A percentile compares a stretch with the other conserved stretches of the same genome.
Conservation (phyloP, 2,329 filamentous ascomycete genomes). For the Ophiostoma quercus region DNA sequence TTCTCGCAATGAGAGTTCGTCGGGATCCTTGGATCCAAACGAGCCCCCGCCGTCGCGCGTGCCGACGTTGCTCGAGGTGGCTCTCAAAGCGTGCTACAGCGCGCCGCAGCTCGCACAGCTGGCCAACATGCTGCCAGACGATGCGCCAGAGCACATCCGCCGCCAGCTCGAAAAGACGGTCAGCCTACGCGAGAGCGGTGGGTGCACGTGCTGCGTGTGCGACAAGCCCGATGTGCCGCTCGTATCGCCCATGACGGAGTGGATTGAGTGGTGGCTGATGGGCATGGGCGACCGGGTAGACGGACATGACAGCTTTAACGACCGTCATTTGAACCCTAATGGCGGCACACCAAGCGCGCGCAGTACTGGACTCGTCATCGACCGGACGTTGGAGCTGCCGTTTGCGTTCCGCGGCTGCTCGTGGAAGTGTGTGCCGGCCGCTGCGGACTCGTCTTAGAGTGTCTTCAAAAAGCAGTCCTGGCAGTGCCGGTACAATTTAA, state of each 20-base stretch:
- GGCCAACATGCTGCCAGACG: slow-evolving; percentile 40
- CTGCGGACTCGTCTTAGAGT: background rate
- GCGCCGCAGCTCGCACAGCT: slow-evolving; percentile 40
- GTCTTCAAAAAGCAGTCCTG: background rate
- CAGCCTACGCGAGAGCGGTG: slow-evolving; percentile 44
- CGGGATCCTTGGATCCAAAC: background rate
- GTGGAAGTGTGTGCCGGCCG: slow-evolving; percentile 42
- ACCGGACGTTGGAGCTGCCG: slow-evolving; percentile 38
- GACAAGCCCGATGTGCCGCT: slow-evolving; percentile 39
- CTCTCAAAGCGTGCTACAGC: slow-evolving; percentile 44
- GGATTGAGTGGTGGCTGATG: slow-evolving; percentile 58
- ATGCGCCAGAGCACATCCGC: slow-evolving; percentile 38
- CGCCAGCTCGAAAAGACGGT: slow-evolving; percentile 39
- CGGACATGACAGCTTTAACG: too few relatives aligned
- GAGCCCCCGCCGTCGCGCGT: slow-evolving; percentile 32
- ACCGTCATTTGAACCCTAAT: too few relatives aligned
- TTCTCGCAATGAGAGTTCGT: background rate
- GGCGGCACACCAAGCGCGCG: too few relatives aligned
- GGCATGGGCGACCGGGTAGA: background rate
- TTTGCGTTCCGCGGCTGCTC: slow-evolving; percentile 48
- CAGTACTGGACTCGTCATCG: slow-evolving; percentile 27
- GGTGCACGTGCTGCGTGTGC: slow-evolving; percentile 50
- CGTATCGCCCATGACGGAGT: slow-evolving; percentile 47
- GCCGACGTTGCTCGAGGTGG: slow-evolving; percentile 48
- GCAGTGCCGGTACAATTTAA: too few relatives aligned